Base-by-base conservation (phyloP, 2,329 filamentous ascomycete genomes). In the Arthrinium phaeospermum region DNA sequence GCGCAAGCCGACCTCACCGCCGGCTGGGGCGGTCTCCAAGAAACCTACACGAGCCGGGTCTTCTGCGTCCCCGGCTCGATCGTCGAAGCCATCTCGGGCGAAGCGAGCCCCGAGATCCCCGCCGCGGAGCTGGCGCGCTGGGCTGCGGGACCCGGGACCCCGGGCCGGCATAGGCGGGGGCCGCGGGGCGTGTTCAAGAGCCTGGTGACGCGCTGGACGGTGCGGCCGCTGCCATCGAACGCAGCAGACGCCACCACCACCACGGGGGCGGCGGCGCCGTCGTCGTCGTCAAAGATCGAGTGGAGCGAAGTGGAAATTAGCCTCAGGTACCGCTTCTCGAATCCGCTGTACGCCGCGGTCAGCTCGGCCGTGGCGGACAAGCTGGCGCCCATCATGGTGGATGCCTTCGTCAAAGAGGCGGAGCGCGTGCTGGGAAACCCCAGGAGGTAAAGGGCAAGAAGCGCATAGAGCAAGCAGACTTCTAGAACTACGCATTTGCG, bases 341-440 rank as follows among this genome's bases (percentile, higher is more conserved):
- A 95, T 82, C 94, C 95, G n/a, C 81, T 98, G 72, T 97, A 98
- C 84, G 92, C 91, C 57, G 91, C 93, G 27, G 86, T 98, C 79
- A 96, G 95, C 80, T 88, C 91, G 49, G 92, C 93, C 46, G 91
- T 96, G 34, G 94, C 94, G 75, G 92, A 94, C 45, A 94, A 94
- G 83, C 91, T 98, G 75, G 96, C 94, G 1, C 91, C 91, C 4
- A 87, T 93, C 75, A 98, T 99, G 95, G 93, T 98, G 75, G 91
- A 94, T 81, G 96, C 96, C 0, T 99, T 99, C 85, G 95, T 98
- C 85, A 89, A 90, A 82, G 88, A 93, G 79, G 95, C 96, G 7
- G 86, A 85, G 79, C 85, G 89, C 77, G 80, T 94, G 68, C 81
- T 89, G 76, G 84, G 83, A 53, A 67, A 72, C 51, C 71, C 57